Conservation (phyloP, 441 rosid species). For the Syzygium syzygioides region DNA sequence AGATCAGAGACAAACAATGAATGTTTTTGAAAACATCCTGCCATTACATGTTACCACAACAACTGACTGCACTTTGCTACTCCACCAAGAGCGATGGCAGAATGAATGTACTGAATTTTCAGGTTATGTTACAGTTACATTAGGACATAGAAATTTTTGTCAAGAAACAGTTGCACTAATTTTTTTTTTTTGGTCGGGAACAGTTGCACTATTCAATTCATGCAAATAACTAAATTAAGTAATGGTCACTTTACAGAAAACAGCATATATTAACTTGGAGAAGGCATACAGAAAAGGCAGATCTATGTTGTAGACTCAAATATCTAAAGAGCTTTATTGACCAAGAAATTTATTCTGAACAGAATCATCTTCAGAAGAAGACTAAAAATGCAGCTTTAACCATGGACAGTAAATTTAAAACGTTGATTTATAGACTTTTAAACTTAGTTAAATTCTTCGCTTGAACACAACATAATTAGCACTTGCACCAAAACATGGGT, state of each 20-base stretch:
- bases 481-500: not conserved
- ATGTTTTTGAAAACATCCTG: not conserved
- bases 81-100: not conserved
- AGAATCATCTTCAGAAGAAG: not conserved
- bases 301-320: not conserved
- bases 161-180: not conserved
- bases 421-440: not conserved
- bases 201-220: not conserved
- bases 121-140: not conserved
- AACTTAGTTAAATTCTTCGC: not conserved
- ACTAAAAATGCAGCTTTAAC: not conserved
- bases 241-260: not conserved
- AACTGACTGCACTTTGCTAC: not conserved
- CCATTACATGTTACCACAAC: not conserved
- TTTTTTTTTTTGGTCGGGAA: too few relatives aligned
- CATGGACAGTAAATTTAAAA: not conserved
- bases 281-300: not conserved
- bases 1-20: not conserved
- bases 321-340: not conserved
- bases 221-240: not conserved
- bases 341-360: not conserved
- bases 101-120: not conserved
- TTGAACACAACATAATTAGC: not conserved
- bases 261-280: not conserved
- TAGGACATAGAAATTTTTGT: not conserved